Conservation (phyloP, 2,329 filamentous ascomycete species). For the Diaporthe capsici region DNA sequence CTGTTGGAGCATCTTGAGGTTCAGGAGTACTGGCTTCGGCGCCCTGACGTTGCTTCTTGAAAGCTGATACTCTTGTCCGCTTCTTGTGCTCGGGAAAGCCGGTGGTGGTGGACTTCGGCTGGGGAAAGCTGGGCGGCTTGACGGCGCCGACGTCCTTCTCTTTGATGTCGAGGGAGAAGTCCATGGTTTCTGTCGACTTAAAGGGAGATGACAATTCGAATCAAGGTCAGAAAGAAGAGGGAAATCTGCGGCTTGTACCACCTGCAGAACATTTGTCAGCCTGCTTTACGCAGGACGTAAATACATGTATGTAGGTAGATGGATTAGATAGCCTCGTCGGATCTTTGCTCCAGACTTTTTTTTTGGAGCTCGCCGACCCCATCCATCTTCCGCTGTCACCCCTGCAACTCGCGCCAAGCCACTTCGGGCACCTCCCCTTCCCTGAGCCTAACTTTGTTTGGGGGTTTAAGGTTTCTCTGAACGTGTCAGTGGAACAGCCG, state of each 20-base stretch:
- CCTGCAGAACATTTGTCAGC: not conserved
- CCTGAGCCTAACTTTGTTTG: constrained; percentile 28
- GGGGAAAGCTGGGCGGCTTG: constrained; percentile 75
- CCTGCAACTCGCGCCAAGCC: constrained; percentile 14
- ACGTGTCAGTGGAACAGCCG: constrained; percentile 31
- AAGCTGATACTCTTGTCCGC: constrained; percentile 79
- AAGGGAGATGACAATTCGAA: not conserved
- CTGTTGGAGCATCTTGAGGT: constrained; percentile 7
- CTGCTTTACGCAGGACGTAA: not conserved
- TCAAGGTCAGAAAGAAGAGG: not conserved
- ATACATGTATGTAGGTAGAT: not conserved
- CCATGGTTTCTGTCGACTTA: constrained; percentile 46
- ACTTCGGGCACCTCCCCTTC: constrained; percentile 25
- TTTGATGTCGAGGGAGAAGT: constrained; percentile 78
- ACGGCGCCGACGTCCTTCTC: constrained; percentile 76
- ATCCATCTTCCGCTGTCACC: not conserved
- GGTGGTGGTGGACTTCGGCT: constrained; percentile 67
- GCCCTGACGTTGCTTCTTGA: constrained; percentile 77
- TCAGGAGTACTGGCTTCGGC: constrained; percentile 32
- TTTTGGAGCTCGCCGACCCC: constrained; percentile 29
- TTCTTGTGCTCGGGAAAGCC: constrained; percentile 95
- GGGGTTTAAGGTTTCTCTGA: constrained; percentile 37
- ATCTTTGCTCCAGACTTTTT: constrained; percentile 25
- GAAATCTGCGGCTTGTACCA: not conserved
- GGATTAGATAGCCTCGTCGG: constrained; percentile 27